Conservation (phyloP, 495 filamentous ascomycete species). For the Xylaria castorea region DNA sequence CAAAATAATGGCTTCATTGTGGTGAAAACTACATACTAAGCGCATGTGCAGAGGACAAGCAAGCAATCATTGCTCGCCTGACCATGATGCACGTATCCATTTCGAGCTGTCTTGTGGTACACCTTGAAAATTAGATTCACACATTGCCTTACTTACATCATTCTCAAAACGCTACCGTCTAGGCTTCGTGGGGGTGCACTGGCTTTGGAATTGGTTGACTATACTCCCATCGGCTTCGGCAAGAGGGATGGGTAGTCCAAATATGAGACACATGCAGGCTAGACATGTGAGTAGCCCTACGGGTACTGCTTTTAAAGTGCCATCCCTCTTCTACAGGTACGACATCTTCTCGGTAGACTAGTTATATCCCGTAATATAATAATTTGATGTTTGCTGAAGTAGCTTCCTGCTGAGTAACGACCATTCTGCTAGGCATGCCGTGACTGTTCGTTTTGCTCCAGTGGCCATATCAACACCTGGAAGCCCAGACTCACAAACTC, state of each 20-base stretch:
- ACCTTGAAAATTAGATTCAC: neutral
- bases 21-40: neutral
- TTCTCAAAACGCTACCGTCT: neutral
- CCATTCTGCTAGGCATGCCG: neutral
- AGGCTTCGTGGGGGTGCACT: neutral
- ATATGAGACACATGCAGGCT: neutral
- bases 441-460: neutral
- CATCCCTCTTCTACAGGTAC: neutral
- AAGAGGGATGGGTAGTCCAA: neutral
- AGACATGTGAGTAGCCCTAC: neutral
- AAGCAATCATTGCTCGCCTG: neutral
- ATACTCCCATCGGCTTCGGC: neutral
- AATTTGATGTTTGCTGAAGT: neutral
- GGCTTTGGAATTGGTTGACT: neutral
- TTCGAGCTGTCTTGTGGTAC: neutral
- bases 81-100: constrained; percentile 1
- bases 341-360: neutral
- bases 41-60: neutral
- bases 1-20: neutral
- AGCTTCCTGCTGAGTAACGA: constrained; percentile 4
- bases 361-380: neutral
- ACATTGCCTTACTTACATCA: neutral
- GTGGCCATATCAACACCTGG: neutral
- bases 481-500: neutral
- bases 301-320: neutral